phyloP scores from a whole-genome alignment of 805 yeast species.

The Isabelozyma heimii region DNA sequence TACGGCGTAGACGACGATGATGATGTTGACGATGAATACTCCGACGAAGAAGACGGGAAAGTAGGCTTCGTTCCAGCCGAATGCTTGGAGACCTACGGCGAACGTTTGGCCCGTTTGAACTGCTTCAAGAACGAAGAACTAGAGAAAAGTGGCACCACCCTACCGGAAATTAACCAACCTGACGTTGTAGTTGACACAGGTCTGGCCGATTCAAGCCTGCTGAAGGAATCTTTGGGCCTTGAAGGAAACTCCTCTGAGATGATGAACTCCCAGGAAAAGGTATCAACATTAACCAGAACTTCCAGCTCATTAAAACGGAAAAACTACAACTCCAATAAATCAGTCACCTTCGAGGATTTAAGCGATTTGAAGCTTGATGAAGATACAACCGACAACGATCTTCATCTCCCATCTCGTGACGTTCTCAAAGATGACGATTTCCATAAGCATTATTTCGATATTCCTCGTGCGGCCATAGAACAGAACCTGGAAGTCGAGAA shows the following conservation, averaged over 20 bases:
- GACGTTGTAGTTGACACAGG: not conserved
- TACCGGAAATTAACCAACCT: not conserved
- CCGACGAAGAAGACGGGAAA: slow-evolving; percentile 54
- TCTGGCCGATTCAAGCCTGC: not conserved
- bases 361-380: slow-evolving; percentile 22
- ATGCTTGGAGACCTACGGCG: slow-evolving; percentile 85
- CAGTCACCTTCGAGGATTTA: slow-evolving; percentile 40
- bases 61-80: slow-evolving; percentile 98
- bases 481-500: slow-evolving; percentile 16
- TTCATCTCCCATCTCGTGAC: not conserved
- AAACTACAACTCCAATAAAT: slow-evolving; percentile 17
- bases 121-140: slow-evolving; percentile 87
- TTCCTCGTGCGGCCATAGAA: slow-evolving; percentile 17
- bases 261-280: not conserved
- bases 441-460: slow-evolving; percentile 15
- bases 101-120: slow-evolving; percentile 85
- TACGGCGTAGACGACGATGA: slow-evolving; percentile 10
- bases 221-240: not conserved
- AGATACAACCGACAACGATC: slow-evolving; percentile 9
- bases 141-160: slow-evolving; percentile 25
- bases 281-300: not conserved
- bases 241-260: not conserved
- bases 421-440: slow-evolving; percentile 12
- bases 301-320: slow-evolving; percentile 1
- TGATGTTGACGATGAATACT: slow-evolving; percentile 10